Percentiles rank a stretch among this genome's conserved stretches.
phyloP scores from a whole-genome alignment of 2,329 filamentous ascomycete genomes.

The Nemania abortiva region DNA sequence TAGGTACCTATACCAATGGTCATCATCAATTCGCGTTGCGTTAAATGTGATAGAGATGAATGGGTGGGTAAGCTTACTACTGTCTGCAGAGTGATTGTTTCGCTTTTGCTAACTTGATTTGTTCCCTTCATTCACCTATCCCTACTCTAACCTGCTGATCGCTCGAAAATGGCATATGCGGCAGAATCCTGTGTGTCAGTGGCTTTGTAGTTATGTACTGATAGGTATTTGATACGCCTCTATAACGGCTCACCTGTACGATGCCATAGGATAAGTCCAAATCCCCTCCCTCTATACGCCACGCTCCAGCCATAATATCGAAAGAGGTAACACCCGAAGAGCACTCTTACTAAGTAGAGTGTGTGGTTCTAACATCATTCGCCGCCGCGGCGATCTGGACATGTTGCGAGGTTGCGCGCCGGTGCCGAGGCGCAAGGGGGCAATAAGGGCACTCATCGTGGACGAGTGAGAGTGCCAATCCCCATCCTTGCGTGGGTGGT shows the following conservation, averaged over 20 bases:
- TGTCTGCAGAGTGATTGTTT: not conserved
- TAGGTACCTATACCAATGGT: not conserved
- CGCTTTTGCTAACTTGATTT: not conserved
- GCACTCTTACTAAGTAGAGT: too few species aligned
- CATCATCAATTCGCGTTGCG: not conserved
- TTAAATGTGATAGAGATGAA: not conserved
- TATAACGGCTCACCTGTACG: not conserved
- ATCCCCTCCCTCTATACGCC: too few species aligned
- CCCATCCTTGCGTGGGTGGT: not conserved
- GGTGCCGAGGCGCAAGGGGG: not conserved
- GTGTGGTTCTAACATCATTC: too few species aligned
- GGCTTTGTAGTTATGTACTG: not conserved
- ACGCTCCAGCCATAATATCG: not conserved
- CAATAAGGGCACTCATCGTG: not conserved
- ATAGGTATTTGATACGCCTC: not conserved
- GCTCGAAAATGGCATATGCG: not conserved
- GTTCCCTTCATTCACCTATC: not conserved
- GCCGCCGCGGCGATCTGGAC: too few species aligned
- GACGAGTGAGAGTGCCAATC: not conserved
- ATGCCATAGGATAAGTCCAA: not conserved
- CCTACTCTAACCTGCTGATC: not conserved
- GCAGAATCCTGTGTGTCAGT: not conserved
- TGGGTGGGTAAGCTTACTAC: slow-evolving; percentile 25
- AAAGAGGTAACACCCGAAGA: not conserved
- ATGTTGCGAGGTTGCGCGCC: not conserved